Percentiles rank a stretch among this genome's conserved stretches.
Evolutionary conservation across 176 grass and related monocot species (phyloP).

Genomic region (Ensete ventricosum): DNA sequence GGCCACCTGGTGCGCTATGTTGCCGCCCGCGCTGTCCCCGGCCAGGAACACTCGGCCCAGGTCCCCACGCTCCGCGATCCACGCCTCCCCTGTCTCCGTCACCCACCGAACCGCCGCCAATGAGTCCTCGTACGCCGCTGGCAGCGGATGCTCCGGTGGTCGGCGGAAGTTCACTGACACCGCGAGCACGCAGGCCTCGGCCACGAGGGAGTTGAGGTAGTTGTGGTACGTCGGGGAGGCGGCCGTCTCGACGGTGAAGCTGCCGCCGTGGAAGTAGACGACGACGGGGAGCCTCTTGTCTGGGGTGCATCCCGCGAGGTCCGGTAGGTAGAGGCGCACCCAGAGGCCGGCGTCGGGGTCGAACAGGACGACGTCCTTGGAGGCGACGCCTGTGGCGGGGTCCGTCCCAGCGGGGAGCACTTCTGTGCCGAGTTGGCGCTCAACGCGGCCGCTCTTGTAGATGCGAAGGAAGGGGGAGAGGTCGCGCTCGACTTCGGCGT

Average conservation of each 20-base stretch:
- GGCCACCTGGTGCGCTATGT: conserved; percentile 57
- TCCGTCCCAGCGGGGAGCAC: conserved; percentile 25
- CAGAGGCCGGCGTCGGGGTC: not conserved
- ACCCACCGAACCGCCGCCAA: conserved; percentile 43
- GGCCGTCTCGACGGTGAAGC: conserved; percentile 48
- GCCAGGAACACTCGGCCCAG: conserved; percentile 27
- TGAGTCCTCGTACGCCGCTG: conserved; percentile 56
- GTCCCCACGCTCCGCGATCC: conserved; percentile 35
- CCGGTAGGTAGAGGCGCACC: not conserved
- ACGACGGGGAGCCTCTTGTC: conserved; percentile 3
- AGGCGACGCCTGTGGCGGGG: conserved; percentile 7
- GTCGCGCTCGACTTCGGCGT: conserved; percentile 22
- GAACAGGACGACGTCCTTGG: conserved; percentile 5
- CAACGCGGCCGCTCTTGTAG: conserved; percentile 44
- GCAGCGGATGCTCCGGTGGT: conserved; percentile 41
- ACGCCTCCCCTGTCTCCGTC: conserved; percentile 23
- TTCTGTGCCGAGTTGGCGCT: conserved; percentile 25
- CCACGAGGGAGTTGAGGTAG: conserved; percentile 60
- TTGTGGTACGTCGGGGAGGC: conserved; percentile 43
- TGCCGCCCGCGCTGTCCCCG: conserved; percentile 48
- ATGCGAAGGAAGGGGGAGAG: conserved; percentile 39
- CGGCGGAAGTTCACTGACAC: conserved; percentile 69
- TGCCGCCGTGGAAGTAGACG: conserved; percentile 73
- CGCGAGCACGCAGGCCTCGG: conserved; percentile 32
- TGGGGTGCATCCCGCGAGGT: not conserved